phyloP scores from a whole-genome alignment of 768 basidiomycete genomes.

The Hortiboletus flavorubellus region DNA sequence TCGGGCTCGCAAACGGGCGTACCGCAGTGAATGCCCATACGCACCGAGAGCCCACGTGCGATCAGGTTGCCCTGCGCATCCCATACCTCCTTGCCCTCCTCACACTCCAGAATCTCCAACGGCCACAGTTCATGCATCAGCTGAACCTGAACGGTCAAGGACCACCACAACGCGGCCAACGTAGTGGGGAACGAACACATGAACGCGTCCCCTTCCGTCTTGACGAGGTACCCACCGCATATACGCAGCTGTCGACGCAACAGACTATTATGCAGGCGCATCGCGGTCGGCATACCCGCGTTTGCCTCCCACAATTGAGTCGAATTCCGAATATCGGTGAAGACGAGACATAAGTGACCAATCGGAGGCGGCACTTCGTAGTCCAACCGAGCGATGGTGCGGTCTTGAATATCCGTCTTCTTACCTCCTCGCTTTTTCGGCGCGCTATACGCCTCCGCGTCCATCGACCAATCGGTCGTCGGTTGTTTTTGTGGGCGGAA shows the following conservation, averaged over 20 bases:
- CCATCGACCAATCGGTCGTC: conserved; percentile 31
- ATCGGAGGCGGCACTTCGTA: conserved; percentile 80
- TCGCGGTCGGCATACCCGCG: conserved; percentile 91
- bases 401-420: conserved; percentile 52
- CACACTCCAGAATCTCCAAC: conserved; percentile 85
- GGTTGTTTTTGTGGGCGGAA: conserved; percentile 55
- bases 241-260: conserved; percentile 81
- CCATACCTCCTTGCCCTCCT: conserved; percentile 79
- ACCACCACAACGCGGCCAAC: conserved; percentile 86
- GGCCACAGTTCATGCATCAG: conserved; percentile 88
- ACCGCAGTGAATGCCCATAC: conserved; percentile 98
- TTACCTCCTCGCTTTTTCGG: conserved; percentile 36
- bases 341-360: conserved; percentile 89
- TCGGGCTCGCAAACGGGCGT: conserved; percentile 87
- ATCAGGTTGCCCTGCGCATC: conserved; percentile 67
- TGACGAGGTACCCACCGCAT: conserved; percentile 97
- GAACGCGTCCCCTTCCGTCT: conserved; percentile 99
- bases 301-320: conserved; percentile 97
- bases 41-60: conserved; percentile 85
- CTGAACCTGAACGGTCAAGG: conserved; percentile 78
- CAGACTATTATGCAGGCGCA: conserved; percentile 84
- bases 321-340: conserved; percentile 97
- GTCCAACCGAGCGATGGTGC: conserved; percentile 59
- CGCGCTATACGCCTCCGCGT: conserved; percentile 33
- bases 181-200: conserved; percentile 97